phyloP scores from a whole-genome alignment of 345 rosid species.

The Sonneratia caseolaris region DNA sequence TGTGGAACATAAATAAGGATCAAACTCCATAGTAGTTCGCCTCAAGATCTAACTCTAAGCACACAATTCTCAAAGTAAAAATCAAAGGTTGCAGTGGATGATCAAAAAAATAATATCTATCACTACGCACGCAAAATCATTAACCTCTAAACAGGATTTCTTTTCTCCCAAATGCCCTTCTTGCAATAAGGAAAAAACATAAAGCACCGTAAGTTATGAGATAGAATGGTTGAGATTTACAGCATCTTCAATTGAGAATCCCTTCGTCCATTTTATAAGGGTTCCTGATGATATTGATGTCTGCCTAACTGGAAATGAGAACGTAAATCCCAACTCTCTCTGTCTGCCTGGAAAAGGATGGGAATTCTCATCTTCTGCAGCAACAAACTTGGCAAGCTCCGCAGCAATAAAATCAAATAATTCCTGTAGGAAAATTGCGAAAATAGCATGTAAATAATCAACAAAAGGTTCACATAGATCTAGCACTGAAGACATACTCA shows the following conservation, averaged over 20 bases:
- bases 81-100: too few species aligned
- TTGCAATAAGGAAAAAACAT: neutral
- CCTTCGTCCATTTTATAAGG: conserved; percentile 94
- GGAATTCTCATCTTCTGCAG: conserved; percentile 54
- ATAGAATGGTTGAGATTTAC: conserved; percentile 16
- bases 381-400: conserved; percentile 61
- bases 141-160: too few species aligned
- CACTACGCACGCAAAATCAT: too few species aligned
- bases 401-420: conserved; percentile 26
- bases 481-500: conserved; percentile 21
- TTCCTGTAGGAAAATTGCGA: conserved; percentile 26
- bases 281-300: conserved; percentile 67
- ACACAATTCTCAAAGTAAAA: too few species aligned
- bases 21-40: too few species aligned
- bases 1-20: too few species aligned
- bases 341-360: conserved; percentile 48
- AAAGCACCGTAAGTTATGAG: neutral
- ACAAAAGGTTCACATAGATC: neutral
- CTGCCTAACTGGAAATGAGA: conserved; percentile 86
- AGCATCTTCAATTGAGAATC: conserved; percentile 73
- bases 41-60: too few species aligned
- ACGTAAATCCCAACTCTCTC: conserved; percentile 91
- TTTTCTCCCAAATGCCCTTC: neutral
- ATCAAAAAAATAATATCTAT: too few species aligned
- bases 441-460: neutral